Evolutionary conservation across 805 yeast species (phyloP).

Genomic region (Ogataea zsoltii): DNA sequence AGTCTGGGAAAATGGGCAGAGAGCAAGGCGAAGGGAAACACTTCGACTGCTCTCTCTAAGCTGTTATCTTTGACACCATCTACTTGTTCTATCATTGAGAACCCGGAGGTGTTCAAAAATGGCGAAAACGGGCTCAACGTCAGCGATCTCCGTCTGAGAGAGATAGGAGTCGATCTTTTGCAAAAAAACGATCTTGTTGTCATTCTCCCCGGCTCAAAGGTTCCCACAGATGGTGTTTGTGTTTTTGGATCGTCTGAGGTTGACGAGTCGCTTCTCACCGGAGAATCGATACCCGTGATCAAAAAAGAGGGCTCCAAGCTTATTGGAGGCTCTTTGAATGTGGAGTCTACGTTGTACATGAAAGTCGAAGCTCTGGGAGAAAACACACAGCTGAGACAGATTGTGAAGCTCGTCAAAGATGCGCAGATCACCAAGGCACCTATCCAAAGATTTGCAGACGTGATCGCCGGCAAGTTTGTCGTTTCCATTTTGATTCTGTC

Average conservation of each 20-base stretch:
- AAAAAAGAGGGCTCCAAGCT: slow-evolving; percentile 63
- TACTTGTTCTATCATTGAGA: slow-evolving; percentile 62
- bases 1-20: slow-evolving; percentile 91
- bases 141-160: slow-evolving; percentile 38
- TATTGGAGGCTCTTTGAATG: slow-evolving; percentile 91
- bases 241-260: slow-evolving; percentile 77
- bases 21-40: slow-evolving; percentile 89
- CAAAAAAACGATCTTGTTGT: slow-evolving; percentile 77
- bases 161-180: slow-evolving; percentile 71
- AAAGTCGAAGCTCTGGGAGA: slow-evolving; percentile 73
- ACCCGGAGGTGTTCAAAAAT: slow-evolving; percentile 27
- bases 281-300: slow-evolving; percentile 78
- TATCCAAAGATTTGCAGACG: slow-evolving; percentile 86
- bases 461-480: slow-evolving; percentile 81
- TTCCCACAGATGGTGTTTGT: slow-evolving; percentile 91
- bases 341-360: slow-evolving; percentile 69
- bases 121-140: slow-evolving; percentile 11
- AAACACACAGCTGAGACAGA: slow-evolving; percentile 83
- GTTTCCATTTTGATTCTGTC: slow-evolving; percentile 69
- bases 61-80: slow-evolving; percentile 81
- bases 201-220: slow-evolving; percentile 79
- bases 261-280: slow-evolving; percentile 89
- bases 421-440: slow-evolving; percentile 92
- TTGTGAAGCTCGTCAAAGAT: slow-evolving; percentile 80
- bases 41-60: slow-evolving; percentile 83